phyloP scores from a whole-genome alignment of 257 asterid species.

The Capsicum rhomboideum region DNA sequence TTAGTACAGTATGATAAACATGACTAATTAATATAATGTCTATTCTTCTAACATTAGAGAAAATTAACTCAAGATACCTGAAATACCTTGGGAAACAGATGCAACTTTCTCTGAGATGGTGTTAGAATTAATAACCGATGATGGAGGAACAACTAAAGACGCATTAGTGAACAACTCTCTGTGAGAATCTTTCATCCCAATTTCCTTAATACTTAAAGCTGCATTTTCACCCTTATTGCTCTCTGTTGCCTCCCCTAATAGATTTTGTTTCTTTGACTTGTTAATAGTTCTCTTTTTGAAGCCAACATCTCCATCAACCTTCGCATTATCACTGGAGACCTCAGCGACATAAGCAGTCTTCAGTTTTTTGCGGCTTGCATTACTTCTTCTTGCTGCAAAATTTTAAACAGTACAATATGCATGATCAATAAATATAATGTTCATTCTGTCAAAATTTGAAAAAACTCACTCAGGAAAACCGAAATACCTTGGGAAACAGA shows the following conservation, averaged over 20 bases:
- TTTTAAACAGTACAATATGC: background rate
- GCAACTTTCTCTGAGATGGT: constrained; percentile 26
- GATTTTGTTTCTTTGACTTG: constrained; percentile 36
- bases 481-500: constrained; percentile 40
- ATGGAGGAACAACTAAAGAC: constrained; percentile 11
- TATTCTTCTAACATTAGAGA: background rate
- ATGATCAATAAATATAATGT: background rate
- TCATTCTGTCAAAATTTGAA: background rate
- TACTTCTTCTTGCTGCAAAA: constrained; percentile 27
- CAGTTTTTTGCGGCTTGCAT: constrained; percentile 19
- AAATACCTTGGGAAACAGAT: constrained; percentile 41
- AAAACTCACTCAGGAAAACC: constrained; percentile 1
- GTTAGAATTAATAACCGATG: constrained; percentile 17
- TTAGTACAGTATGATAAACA: constrained; percentile 2
- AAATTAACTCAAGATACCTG: constrained; percentile 5
- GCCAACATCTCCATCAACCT: constrained; percentile 1
- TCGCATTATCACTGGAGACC: constrained; percentile 22
- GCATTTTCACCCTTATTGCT: constrained; percentile 15
- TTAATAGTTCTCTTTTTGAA: constrained; percentile 10
- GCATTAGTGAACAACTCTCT: constrained; percentile 14
- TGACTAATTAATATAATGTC: background rate
- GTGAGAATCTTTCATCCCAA: constrained; percentile 18
- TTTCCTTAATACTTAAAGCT: constrained; percentile 8
- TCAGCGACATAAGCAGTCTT: constrained; percentile 16
- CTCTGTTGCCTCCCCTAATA: constrained; percentile 17